Evolutionary conservation across 2,329 filamentous ascomycete genomes (phyloP).

Genomic region (Xylaria sp.): DNA sequence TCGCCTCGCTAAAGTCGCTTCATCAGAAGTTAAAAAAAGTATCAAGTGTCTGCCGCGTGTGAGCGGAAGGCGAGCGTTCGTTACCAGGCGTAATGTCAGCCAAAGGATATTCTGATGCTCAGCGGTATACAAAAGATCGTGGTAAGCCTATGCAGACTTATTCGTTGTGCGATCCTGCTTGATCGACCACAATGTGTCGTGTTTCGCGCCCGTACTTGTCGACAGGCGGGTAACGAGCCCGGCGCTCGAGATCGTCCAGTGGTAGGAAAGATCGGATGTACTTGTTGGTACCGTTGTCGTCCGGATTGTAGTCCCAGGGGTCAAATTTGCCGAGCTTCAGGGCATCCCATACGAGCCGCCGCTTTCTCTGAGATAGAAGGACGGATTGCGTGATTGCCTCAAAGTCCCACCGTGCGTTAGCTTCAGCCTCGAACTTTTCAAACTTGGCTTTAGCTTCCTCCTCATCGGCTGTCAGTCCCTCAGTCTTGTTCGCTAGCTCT

Average conservation of each 20-base stretch:
- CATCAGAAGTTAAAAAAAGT: constrained; percentile 16
- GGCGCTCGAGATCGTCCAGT: constrained; percentile 82
- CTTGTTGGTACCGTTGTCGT: constrained; percentile 75
- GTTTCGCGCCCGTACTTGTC: constrained; percentile 65
- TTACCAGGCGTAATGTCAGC: not conserved
- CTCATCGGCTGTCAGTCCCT: constrained; percentile 55
- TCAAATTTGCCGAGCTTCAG: constrained; percentile 80
- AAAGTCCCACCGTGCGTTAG: constrained; percentile 82
- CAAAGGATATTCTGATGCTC: not conserved
- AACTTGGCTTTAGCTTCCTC: constrained; percentile 63
- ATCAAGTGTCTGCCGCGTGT: constrained; percentile 4
- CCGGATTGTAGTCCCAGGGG: constrained; percentile 86
- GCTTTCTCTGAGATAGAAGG: constrained; percentile 79
- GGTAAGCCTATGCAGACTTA: constrained; percentile 40
- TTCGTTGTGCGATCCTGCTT: constrained; percentile 59
- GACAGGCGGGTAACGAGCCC: constrained; percentile 76
- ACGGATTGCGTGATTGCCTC: constrained; percentile 79
- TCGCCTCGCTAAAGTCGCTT: constrained; percentile 34
- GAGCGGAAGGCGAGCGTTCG: not conserved
- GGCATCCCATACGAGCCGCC: constrained; percentile 82
- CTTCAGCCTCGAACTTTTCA: constrained; percentile 78
- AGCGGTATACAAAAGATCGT: not conserved
- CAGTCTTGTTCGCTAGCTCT: constrained; percentile 55
- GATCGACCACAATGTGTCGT: constrained; percentile 54
- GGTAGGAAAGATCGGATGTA: constrained; percentile 87